phyloP scores from a whole-genome alignment of 148 eudicot genomes.

The Limonium bicolor region DNA sequence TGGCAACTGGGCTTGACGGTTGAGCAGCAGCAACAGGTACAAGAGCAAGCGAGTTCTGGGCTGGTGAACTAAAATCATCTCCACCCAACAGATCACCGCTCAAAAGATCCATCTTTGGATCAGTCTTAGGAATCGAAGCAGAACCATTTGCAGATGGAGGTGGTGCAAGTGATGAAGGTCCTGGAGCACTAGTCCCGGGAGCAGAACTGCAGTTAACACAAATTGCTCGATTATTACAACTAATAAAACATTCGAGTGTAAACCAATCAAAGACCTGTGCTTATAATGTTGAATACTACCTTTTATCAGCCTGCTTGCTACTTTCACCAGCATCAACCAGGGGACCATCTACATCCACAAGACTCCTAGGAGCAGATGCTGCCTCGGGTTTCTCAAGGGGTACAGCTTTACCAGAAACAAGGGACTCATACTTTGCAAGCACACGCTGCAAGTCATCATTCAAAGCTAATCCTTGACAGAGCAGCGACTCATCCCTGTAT shows the following conservation, averaged over 20 bases:
- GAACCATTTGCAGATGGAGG: slow-evolving; percentile 34
- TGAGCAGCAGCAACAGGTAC: slow-evolving; percentile 63
- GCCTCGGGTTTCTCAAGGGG: slow-evolving; percentile 28
- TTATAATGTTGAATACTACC: slow-evolving; percentile 35
- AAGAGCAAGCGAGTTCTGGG: slow-evolving; percentile 52
- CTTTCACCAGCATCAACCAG: slow-evolving; percentile 60
- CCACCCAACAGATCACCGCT: slow-evolving; percentile 47
- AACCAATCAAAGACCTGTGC: not conserved
- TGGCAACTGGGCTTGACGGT: slow-evolving; percentile 42
- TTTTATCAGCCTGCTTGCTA: slow-evolving; percentile 36
- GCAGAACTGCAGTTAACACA: slow-evolving; percentile 32
- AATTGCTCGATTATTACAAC: not conserved
- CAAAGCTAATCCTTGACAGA: slow-evolving; percentile 61
- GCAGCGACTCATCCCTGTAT: slow-evolving; percentile 82
- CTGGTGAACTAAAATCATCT: slow-evolving; percentile 48
- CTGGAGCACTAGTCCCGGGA: slow-evolving; percentile 22
- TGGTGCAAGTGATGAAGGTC: slow-evolving; percentile 20
- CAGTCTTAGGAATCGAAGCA: slow-evolving; percentile 26
- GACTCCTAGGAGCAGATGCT: slow-evolving; percentile 31
- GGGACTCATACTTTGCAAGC: slow-evolving; percentile 71
- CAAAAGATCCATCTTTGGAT: slow-evolving; percentile 59
- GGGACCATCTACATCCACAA: slow-evolving; percentile 43
- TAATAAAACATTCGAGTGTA: not conserved
- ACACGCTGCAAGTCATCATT: slow-evolving; percentile 80
- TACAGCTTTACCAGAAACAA: slow-evolving; percentile 33